Percentiles rank a stretch among this genome's conserved stretches.
Conservation (phyloP, 1,284 basidiomycete species). For the Bothia castanella region DNA sequence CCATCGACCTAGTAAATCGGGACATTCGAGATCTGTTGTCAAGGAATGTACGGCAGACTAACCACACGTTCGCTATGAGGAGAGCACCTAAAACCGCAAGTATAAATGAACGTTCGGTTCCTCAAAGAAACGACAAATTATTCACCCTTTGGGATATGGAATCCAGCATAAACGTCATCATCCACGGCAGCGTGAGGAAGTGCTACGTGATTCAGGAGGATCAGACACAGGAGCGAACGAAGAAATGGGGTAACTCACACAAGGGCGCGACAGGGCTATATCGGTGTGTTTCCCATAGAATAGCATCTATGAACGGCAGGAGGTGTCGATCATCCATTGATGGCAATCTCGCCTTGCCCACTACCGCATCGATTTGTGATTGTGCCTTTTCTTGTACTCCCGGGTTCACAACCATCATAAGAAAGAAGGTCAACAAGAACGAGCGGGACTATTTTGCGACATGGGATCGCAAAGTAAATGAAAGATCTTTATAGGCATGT, state of each 20-base stretch:
- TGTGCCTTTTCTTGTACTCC: slow-evolving; percentile 30
- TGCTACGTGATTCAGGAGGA: too few species aligned
- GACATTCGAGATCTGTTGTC: not conserved
- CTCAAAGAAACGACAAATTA: not conserved
- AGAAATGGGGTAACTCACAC: slow-evolving; percentile 4
- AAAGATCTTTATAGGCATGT: too few species aligned
- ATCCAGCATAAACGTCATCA: slow-evolving; percentile 15
- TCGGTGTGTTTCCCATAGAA: slow-evolving; percentile 27
- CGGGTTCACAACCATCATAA: slow-evolving; percentile 35
- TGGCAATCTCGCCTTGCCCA: slow-evolving; percentile 30
- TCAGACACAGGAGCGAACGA: too few species aligned
- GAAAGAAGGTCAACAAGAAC: slow-evolving; percentile 24
- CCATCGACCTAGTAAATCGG: slow-evolving; percentile 9
- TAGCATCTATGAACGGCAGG: slow-evolving; percentile 32
- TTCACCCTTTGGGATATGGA: slow-evolving; percentile 13
- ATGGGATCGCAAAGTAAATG: too few species aligned
- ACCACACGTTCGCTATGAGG: slow-evolving; percentile 12
- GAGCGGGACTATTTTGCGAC: slow-evolving; percentile 4
- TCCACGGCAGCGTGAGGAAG: not conserved
- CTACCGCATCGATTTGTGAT: slow-evolving; percentile 31
- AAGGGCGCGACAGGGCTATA: slow-evolving; percentile 8
- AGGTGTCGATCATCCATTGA: slow-evolving; percentile 26
- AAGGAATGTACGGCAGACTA: not conserved
- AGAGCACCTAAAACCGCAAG: slow-evolving; percentile 1
- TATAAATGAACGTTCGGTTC: not conserved